Evolutionary conservation across 2,329 filamentous ascomycete species (phyloP).

Genomic region (Aspergillus ochraceus): DNA sequence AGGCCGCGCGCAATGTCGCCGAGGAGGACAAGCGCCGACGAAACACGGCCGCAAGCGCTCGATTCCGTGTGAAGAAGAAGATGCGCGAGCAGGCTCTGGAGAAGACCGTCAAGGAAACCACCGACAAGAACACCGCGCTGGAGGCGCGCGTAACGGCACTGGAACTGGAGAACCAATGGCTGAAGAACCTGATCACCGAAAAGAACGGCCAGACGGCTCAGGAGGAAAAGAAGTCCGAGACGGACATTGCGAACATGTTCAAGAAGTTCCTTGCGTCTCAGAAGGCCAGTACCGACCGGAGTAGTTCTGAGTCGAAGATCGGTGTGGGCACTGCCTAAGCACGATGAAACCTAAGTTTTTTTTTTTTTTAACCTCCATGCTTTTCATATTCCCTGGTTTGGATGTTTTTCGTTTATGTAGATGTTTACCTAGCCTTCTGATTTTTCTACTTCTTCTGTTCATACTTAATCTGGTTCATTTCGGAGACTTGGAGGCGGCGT

Average conservation of each 20-base stretch:
- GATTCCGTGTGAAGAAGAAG: constrained; percentile 95
- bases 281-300: constrained; percentile 27
- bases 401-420: constrained; percentile 6
- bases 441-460: constrained; percentile 5
- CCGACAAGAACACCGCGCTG: constrained; percentile 72
- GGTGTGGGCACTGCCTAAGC: constrained; percentile 31
- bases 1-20: constrained; percentile 70
- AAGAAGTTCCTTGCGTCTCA: constrained; percentile 41
- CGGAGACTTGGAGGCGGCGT: constrained; percentile 16
- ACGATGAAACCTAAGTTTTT: constrained; percentile 13
- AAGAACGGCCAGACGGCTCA: constrained; percentile 58
- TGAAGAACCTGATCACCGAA: constrained; percentile 76
- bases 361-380: not conserved
- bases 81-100: constrained; percentile 85
- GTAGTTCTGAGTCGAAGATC: constrained; percentile 33
- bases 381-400: constrained; percentile 2
- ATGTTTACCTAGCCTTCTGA: not conserved
- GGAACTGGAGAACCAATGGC: constrained; percentile 79
- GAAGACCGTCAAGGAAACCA: constrained; percentile 77
- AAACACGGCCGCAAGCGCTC: constrained; percentile 86
- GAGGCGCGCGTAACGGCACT: constrained; percentile 73
- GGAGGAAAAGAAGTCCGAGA: constrained; percentile 46
- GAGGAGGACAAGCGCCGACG: constrained; percentile 89
- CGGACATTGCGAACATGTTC: constrained; percentile 42
- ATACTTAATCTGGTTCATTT: constrained; percentile 7